phyloP scores from a whole-genome alignment of 768 basidiomycete genomes.

The Psilocybe tampanensis region DNA sequence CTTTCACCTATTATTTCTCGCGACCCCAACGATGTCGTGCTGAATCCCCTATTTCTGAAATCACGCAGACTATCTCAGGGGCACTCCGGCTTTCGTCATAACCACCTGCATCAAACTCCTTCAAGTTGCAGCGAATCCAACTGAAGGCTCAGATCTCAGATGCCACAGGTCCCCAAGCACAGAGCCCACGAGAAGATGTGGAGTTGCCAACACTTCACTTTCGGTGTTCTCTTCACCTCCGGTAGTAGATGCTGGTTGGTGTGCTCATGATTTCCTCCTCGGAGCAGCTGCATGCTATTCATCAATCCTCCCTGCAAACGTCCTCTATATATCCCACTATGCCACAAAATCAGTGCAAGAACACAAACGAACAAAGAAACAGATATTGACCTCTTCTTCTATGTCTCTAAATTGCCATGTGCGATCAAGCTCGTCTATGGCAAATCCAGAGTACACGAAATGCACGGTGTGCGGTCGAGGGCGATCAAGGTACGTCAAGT shows the following conservation, averaged over 20 bases:
- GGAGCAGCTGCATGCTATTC: conserved; percentile 66
- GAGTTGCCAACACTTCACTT: conserved; percentile 12
- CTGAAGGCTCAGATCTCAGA: background rate
- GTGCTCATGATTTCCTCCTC: conserved; percentile 53
- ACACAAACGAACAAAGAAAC: no score
- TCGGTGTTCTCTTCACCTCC: conserved; percentile 43
- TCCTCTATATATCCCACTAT: no score
- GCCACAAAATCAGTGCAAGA: no score
- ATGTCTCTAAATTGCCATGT: no score
- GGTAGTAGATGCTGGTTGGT: conserved; percentile 48
- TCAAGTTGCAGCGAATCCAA: background rate
- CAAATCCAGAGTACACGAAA: no score
- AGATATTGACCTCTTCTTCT: no score
- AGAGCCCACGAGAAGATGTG: no score
- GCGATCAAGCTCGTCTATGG: no score
- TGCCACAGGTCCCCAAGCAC: no score
- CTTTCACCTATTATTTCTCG: no score
- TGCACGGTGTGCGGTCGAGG: no score
- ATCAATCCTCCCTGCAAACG: conserved; percentile 32
- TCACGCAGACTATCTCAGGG: background rate
- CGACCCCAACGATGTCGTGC: background rate
- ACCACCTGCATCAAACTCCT: background rate
- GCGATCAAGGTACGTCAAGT: no score
- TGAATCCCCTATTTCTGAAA: background rate
- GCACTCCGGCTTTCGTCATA: background rate